Evolutionary conservation across 805 yeast species (phyloP), one percentile per base, ranked within the genome.

Genomic region (Myxozyma udenii): DNA sequence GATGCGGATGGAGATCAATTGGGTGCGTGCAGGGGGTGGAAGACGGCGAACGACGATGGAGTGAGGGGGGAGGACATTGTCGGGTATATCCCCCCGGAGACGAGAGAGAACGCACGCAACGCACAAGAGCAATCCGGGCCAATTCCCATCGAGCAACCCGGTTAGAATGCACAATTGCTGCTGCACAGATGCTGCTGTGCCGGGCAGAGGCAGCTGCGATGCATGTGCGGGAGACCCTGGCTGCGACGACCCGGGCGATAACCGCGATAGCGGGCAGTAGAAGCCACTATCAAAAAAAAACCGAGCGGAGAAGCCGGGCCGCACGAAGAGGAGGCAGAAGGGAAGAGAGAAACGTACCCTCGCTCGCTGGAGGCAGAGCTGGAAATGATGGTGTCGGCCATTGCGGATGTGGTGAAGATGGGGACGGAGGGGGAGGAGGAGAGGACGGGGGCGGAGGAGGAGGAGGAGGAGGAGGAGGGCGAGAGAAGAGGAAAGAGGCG

Each of bases 331-430:
- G 19, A 23, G 25, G 35, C 36, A 16, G 18, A 19, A 36, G 28
- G 23, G 23, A 19, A 22, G 33, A 16, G 22, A 25, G 26, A 25
- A 28, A 38, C 58, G 6, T 46, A 50, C 58, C 46, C 54, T 23
- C 43, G 44, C 22, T 45, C 48, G 12, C 44, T 2, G 9, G 51
- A 18, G 32, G 21, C 21, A 21, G 44, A 24, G 26, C 24, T 23
- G 16, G 58, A 19, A 32, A 53, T 53, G 47, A 53, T 53, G n/a
- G 58, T 53, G 44, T 53, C 58, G 23, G 58, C 50, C 58, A 53
- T 53, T 28, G 46, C 46, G 25, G 44, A 21, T 23, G 22, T 37
- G 30, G 30, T 14, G 22, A 18, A 24, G 48, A 9, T 21, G 30
- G 38, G 16, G 47, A 28, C 12, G 46, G 38, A 19, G 39, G 22